These are phyloP conservation scores for Penicillium coffeae DNA, from an alignment of 495 filamentous ascomycete genomes.

Conservation along the genomic window DNA sequence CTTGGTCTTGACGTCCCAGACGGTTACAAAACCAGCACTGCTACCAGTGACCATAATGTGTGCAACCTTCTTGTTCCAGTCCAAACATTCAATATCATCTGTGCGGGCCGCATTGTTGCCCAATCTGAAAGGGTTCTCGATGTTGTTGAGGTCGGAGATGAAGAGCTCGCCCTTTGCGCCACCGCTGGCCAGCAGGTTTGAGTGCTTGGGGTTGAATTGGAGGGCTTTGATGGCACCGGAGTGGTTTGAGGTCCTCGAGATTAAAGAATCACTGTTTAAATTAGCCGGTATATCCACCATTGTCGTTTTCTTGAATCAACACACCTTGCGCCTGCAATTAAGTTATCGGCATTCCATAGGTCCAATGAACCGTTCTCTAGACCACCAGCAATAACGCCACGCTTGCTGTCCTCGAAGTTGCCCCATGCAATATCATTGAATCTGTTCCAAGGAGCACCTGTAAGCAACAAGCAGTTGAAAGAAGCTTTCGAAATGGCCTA, in stretches of 20 bases:
- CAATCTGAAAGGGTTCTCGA: conserved; percentile 79
- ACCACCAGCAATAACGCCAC: conserved; percentile 89
- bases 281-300: conserved; percentile 15
- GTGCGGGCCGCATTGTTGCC: conserved; percentile 82
- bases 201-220: conserved; percentile 94
- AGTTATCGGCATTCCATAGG: conserved; percentile 90
- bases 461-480: conserved; percentile 8
- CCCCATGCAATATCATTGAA: conserved; percentile 98
- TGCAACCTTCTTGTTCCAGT: conserved; percentile 97
- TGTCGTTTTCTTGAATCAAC: conserved; percentile 15
- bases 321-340: conserved; percentile 60
- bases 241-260: conserved; percentile 90
- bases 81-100: conserved; percentile 90
- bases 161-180: conserved; percentile 95
- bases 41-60: conserved; percentile 96
- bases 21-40: conserved; percentile 90
- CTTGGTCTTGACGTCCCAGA: conserved; percentile 97
- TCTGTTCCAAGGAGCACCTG: conserved; percentile 38
- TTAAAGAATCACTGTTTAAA: conserved; percentile 62
- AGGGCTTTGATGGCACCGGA: conserved; percentile 89
- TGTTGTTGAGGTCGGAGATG: conserved; percentile 89
- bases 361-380: conserved; percentile 95
- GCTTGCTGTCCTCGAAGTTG: conserved; percentile 66
- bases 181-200: conserved; percentile 87
- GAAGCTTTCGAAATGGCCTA: not conserved